Conservation (phyloP, 805 yeast genomes). For the Metschnikowia hibisci region DNA sequence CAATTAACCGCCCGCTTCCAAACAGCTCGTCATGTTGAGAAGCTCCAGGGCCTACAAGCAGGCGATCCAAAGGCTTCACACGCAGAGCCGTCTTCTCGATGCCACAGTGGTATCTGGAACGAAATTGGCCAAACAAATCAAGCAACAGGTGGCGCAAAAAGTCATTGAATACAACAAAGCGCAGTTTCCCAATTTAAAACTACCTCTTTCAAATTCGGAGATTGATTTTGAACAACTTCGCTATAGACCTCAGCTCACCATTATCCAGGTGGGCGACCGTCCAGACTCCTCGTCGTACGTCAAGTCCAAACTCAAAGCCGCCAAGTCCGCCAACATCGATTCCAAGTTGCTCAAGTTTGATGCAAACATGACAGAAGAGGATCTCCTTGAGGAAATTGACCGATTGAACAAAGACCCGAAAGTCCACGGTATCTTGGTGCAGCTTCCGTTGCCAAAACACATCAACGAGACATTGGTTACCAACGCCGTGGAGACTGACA, state of each 20-base stretch:
- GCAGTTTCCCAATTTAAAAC: constrained; percentile 21
- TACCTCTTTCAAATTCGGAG: constrained; percentile 15
- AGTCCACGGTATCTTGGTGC: constrained; percentile 85
- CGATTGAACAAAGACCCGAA: constrained; percentile 66
- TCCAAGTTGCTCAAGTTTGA: constrained; percentile 65
- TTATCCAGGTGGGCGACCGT: constrained; percentile 85
- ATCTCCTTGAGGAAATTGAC: constrained; percentile 55
- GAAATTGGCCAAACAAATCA: constrained; percentile 36
- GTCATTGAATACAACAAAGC: constrained; percentile 35
- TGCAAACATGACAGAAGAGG: constrained; percentile 57
- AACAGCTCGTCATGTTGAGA: constrained; percentile 10
- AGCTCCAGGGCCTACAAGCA: constrained; percentile 11
- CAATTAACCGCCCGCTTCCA: not conserved
- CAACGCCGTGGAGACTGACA: constrained; percentile 70
- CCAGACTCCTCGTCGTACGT: constrained; percentile 93
- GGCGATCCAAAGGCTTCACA: constrained; percentile 11
- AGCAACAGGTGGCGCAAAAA: constrained; percentile 37
- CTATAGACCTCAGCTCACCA: constrained; percentile 73
- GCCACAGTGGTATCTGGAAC: constrained; percentile 42
- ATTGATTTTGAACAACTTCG: constrained; percentile 28
- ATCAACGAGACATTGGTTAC: constrained; percentile 78
- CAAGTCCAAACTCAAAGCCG: constrained; percentile 86
- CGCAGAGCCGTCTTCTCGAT: constrained; percentile 19
- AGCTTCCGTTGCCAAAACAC: constrained; percentile 81
- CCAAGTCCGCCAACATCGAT: constrained; percentile 72